A percentile compares a stretch with the other conserved stretches of the same genome.
These are phyloP conservation scores for Clitoria ternatea DNA, from an alignment of 306 rosid species.

Conservation along the genomic window DNA sequence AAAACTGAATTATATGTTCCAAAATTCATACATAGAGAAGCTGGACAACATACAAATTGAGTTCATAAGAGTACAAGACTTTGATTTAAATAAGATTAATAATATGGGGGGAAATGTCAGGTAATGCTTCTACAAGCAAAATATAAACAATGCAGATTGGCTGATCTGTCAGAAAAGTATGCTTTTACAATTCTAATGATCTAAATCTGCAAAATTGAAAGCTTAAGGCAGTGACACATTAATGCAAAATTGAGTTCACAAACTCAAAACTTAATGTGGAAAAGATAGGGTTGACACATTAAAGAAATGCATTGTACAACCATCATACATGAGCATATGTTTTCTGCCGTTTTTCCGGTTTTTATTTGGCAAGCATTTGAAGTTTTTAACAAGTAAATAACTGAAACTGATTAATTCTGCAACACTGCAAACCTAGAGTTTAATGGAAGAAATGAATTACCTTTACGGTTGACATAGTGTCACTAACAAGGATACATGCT, in stretches of 20 bases:
- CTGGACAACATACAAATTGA: neutral
- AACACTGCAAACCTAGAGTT: no score
- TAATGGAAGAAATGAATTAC: no score
- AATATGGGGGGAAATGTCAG: neutral
- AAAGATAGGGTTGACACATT: neutral
- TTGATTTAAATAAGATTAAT: neutral
- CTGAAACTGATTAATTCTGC: no score
- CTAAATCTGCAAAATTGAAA: neutral
- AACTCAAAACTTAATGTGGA: neutral
- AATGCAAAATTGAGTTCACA: neutral
- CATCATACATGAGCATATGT: neutral
- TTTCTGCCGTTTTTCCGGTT: neutral
- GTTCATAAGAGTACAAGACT: neutral
- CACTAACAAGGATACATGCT: no score
- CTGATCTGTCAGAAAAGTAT: neutral
- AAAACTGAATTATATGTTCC: conserved; percentile 19
- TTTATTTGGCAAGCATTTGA: neutral
- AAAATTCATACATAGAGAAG: conserved; percentile 14
- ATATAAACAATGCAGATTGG: neutral
- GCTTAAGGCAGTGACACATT: neutral
- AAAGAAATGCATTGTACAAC: neutral
- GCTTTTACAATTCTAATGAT: neutral
- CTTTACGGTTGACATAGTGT: no score
- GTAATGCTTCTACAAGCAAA: neutral
- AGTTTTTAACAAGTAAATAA: no score